Conservation (phyloP, 768 basidiomycete species). For the Hirschioporus abietinus region DNA sequence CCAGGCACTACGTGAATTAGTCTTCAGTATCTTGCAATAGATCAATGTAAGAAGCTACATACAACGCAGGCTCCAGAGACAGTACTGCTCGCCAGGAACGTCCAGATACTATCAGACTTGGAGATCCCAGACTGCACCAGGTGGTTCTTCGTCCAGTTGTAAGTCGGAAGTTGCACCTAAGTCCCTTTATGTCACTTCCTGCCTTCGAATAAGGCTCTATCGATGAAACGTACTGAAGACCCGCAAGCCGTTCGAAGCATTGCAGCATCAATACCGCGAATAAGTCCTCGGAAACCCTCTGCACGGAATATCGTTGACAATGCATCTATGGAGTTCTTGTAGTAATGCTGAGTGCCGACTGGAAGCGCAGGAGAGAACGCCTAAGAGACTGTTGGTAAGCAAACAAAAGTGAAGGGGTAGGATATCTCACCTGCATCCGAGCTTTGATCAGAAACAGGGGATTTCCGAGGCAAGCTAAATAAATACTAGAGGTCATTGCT, state of each 20-base stretch:
- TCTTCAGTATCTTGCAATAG: constrained; percentile 6
- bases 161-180: constrained; percentile 91
- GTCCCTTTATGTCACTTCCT: background rate
- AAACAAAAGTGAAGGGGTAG: constrained; percentile 3
- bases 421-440: constrained; percentile 75
- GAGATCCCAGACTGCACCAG: constrained; percentile 64
- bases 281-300: constrained; percentile 74
- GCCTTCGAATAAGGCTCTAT: background rate
- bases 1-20: constrained; percentile 51
- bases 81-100: constrained; percentile 82
- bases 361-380: constrained; percentile 94
- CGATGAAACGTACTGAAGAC: constrained; percentile 52
- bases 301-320: constrained; percentile 70
- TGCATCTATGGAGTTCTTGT: constrained; percentile 80
- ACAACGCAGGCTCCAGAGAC: constrained; percentile 92
- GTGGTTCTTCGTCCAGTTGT: constrained; percentile 87
- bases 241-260: constrained; percentile 94
- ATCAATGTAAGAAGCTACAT: constrained; percentile 27
- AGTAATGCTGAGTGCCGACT: constrained; percentile 91
- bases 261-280: constrained; percentile 91
- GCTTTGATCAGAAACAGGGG: constrained; percentile 96
- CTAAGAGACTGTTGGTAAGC: constrained; percentile 27
- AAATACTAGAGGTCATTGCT: background rate
- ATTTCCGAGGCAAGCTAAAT: constrained; percentile 69
- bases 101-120: constrained; percentile 74